Evolutionary conservation across 306 rosid genomes (phyloP), one percentile per base, ranked within the genome.

Genomic region (Quercus dentata): DNA sequence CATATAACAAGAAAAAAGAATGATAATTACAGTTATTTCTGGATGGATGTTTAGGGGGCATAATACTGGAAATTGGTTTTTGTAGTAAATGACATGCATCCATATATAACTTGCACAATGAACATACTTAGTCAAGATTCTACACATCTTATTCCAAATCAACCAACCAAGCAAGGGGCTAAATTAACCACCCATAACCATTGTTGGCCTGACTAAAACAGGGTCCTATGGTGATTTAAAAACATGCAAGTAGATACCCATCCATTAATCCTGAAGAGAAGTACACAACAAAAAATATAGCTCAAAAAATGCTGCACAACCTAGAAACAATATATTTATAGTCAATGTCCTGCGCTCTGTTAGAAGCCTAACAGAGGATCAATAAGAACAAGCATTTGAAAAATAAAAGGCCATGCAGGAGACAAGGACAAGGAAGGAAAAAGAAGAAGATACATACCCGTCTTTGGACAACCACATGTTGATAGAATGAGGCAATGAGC

Each of bases 401-500:
- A 27, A 80, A 19, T 33, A 55, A 54, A 78, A 55, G 76, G 44
- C 63, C 56, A 17, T 31, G 13, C 4, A 71, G 58, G 61, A 71
- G 69, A 78, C 61, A 75, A 21, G 12, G 0, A 49, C 6, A 19
- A 58, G 44, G 10, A 8, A 21, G 52, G 28, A 23, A 76, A 69
- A 78, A 54, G 73, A 75, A 85, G 76, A 68, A 84, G 58, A 68
- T 82, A 74, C 82, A 56, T 92, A 93, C 99, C 97, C 88, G 89
- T 86, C 98, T 91, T 86, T 93, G 98, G 89, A 95, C 99, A 84
- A 95, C 98, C 86, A 91, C 86, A 30, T 95, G 98, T 79, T 95
- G 99, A 86, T 90, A 95, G 87, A 95, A 95, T 58, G 99, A 95
- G 79, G 99, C 97, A 74, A 86, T 77, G 88, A 95, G 90, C 99